phyloP scores from a whole-genome alignment of 2,329 filamentous ascomycete genomes.

The Epichloe typhina region DNA sequence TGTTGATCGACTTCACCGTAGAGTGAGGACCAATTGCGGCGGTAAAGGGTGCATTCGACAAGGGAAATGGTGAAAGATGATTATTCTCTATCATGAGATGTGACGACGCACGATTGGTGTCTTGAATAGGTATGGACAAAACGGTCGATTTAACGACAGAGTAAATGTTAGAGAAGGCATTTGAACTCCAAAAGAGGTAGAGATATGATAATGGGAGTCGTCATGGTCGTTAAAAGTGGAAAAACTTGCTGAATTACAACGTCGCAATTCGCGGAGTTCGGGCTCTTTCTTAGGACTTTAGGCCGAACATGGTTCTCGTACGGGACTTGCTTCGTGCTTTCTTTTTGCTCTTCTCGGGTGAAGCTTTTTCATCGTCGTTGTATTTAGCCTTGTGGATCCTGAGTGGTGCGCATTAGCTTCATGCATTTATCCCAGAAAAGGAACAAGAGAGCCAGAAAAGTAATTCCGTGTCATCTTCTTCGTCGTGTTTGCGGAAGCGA shows the following conservation, averaged over 20 bases:
- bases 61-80: not conserved
- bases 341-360: slow-evolving; percentile 35
- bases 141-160: not conserved
- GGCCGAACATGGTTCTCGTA: slow-evolving; percentile 58
- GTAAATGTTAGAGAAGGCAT: slow-evolving; percentile 7
- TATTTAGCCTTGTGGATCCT: slow-evolving; percentile 99
- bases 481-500: slow-evolving; percentile 10
- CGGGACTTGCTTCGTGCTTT: slow-evolving; percentile 65
- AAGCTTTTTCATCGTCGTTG: slow-evolving; percentile 44
- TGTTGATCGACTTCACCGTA: not conserved
- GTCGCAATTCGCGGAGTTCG: not conserved
- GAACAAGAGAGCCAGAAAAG: not conserved
- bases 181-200: slow-evolving; percentile 20
- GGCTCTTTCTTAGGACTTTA: slow-evolving; percentile 17
- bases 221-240: slow-evolving; percentile 16
- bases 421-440: not conserved
- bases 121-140: not conserved
- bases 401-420: not conserved
- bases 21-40: not conserved
- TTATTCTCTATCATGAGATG: not conserved
- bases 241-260: too few relatives aligned
- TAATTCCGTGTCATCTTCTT: not conserved
- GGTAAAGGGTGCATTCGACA: not conserved
- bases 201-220: slow-evolving; percentile 14
- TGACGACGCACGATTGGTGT: slow-evolving; percentile 4